Evolutionary conservation across 345 rosid species (phyloP).

Genomic region (Turnera subulata): DNA sequence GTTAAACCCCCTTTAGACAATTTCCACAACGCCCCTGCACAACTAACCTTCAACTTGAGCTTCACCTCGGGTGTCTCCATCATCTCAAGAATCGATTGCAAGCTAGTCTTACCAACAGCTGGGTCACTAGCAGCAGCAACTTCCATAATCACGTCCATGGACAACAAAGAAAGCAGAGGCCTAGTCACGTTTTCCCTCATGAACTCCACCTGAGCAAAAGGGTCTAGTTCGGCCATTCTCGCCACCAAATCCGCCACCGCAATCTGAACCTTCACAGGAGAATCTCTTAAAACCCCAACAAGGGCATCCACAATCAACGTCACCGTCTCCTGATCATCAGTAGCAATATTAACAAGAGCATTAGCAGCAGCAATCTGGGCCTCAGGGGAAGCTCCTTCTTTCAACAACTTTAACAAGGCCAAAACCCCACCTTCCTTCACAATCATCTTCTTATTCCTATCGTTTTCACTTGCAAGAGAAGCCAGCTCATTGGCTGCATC

Average conservation of each 20-base stretch:
- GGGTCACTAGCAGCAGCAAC: conserved; percentile 14
- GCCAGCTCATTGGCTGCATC: conserved; percentile 55
- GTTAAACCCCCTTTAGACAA: conserved; percentile 35
- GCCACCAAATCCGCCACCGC: conserved; percentile 47
- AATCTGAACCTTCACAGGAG: conserved; percentile 45
- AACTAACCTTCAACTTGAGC: conserved; percentile 38
- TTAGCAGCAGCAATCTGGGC: conserved; percentile 46
- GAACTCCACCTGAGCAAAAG: conserved; percentile 42
- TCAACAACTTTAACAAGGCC: conserved; percentile 48
- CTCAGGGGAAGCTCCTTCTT: conserved; percentile 45
- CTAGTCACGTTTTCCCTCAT: conserved; percentile 41
- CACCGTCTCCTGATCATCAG: conserved; percentile 35
- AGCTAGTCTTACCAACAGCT: conserved; percentile 24
- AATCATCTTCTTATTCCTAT: conserved; percentile 56
- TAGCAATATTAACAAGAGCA: conserved; percentile 35
- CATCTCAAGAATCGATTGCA: conserved; percentile 51
- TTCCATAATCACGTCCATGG: conserved; percentile 34
- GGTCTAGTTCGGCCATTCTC: conserved; percentile 41
- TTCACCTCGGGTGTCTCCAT: conserved; percentile 38
- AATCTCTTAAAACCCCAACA: conserved; percentile 45
- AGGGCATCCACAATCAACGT: conserved; percentile 33
- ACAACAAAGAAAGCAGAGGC: conserved; percentile 42
- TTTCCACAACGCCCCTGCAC: conserved; percentile 49
- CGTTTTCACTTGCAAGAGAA: conserved; percentile 45
- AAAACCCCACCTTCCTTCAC: conserved; percentile 53